Conservation (phyloP, 2,329 filamentous ascomycete genomes). For the Akanthomyces lecanii region DNA sequence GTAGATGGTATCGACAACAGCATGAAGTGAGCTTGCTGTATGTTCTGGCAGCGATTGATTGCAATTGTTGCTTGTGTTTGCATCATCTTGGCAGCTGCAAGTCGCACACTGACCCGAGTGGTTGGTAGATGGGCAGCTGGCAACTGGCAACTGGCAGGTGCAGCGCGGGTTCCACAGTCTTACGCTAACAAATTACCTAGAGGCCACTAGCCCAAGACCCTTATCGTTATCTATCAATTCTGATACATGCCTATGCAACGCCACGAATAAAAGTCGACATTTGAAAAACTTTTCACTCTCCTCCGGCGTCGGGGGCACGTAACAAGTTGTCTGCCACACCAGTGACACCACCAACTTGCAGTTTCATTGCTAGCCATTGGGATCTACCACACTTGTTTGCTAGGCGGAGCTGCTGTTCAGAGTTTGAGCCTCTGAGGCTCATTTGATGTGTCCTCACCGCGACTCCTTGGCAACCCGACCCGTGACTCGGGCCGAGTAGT, state of each 20-base stretch:
- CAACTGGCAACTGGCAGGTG: no score
- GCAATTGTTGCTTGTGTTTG: not conserved
- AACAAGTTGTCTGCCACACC: not conserved
- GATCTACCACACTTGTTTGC: not conserved
- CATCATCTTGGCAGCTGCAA: not conserved
- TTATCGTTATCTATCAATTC: slow-evolving; percentile 14
- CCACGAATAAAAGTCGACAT: not conserved
- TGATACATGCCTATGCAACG: not conserved
- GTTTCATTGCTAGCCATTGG: not conserved
- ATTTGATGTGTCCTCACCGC: not conserved
- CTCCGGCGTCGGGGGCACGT: slow-evolving; percentile 13
- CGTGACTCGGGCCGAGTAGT: not conserved
- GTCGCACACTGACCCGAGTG: not conserved
- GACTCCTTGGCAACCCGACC: not conserved
- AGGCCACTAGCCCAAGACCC: not conserved
- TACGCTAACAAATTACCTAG: not conserved
- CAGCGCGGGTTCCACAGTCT: not conserved
- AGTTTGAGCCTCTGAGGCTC: not conserved
- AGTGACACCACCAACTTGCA: not conserved
- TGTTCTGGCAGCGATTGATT: not conserved
- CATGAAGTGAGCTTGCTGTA: not conserved
- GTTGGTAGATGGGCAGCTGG: no score
- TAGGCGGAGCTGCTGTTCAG: slow-evolving; percentile 5
- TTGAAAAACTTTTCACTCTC: slow-evolving; percentile 8
- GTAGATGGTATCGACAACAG: not conserved